Percentiles rank a stretch among this genome's conserved stretches.
Evolutionary conservation across 2,329 filamentous ascomycete genomes (phyloP).

Genomic region (Monosporascus sp.): DNA sequence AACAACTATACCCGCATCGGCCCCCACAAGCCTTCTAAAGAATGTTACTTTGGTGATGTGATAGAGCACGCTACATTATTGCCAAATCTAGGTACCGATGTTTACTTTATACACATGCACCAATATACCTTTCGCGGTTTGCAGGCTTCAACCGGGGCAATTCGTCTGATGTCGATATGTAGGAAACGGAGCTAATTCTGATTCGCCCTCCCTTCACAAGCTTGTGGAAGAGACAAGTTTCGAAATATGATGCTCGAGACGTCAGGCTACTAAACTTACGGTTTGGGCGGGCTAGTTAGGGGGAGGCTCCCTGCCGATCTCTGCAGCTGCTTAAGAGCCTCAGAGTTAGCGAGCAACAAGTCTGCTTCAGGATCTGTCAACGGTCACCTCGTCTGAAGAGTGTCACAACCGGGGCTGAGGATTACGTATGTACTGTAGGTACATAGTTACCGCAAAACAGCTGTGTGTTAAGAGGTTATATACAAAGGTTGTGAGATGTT

Average conservation of each 20-base stretch:
- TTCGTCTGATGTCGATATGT: background rate
- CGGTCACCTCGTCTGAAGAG: background rate
- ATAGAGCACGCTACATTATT: no score
- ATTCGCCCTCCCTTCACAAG: slow-evolving; percentile 8
- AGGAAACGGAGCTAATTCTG: slow-evolving; percentile 8
- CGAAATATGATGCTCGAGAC: background rate
- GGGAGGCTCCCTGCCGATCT: background rate
- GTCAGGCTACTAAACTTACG: background rate
- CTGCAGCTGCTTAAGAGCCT: background rate
- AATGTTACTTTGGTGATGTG: background rate
- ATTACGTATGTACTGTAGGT: background rate
- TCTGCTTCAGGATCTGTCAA: background rate
- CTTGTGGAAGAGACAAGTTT: background rate
- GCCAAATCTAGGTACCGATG: no score
- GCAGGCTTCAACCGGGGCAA: no score
- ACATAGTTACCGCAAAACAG: background rate
- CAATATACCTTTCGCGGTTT: no score
- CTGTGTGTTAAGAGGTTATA: no score
- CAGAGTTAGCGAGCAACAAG: background rate
- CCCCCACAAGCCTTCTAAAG: background rate
- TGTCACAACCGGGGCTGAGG: background rate
- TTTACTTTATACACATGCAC: background rate
- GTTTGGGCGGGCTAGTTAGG: background rate
- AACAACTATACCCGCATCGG: background rate
- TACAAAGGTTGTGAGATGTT: no score